phyloP scores from a whole-genome alignment of 345 rosid genomes.

The Triadica sebifera region DNA sequence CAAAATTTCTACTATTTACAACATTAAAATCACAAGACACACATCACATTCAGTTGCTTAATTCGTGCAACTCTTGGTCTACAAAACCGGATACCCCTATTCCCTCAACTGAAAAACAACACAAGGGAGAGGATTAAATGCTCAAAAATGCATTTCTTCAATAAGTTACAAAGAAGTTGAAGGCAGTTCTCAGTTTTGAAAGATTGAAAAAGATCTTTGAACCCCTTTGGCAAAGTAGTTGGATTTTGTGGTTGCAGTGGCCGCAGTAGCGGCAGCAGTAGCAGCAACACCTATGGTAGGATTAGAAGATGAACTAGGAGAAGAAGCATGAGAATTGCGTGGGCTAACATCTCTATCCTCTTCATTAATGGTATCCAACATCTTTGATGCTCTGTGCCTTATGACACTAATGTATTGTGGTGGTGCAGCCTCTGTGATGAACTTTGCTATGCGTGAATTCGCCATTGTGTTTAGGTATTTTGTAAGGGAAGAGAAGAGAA shows the following conservation, averaged over 20 bases:
- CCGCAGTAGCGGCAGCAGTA: conserved; percentile 17
- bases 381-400: conserved; percentile 58
- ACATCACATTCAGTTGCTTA: not conserved
- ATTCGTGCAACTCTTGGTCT: not conserved
- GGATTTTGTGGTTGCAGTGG: conserved; percentile 22
- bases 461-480: conserved; percentile 43
- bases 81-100: not conserved
- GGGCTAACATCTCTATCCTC: conserved; percentile 59
- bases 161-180: not conserved
- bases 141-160: not conserved
- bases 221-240: conserved; percentile 18
- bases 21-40: not conserved
- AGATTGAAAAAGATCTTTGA: conserved; percentile 25
- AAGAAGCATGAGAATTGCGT: conserved; percentile 31
- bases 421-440: conserved; percentile 80
- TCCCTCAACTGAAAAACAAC: not conserved
- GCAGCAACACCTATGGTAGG: not conserved
- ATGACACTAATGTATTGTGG: conserved; percentile 68
- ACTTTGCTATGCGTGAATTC: conserved; percentile 56
- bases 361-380: conserved; percentile 76
- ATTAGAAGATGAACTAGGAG: conserved; percentile 30
- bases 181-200: conserved; percentile 4
- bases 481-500: not conserved
- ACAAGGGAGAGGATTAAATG: not conserved
- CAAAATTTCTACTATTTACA: conserved; percentile 6